Conservation (phyloP, 352 stramenopile genomes). For the Phytophthora nicotianae region DNA sequence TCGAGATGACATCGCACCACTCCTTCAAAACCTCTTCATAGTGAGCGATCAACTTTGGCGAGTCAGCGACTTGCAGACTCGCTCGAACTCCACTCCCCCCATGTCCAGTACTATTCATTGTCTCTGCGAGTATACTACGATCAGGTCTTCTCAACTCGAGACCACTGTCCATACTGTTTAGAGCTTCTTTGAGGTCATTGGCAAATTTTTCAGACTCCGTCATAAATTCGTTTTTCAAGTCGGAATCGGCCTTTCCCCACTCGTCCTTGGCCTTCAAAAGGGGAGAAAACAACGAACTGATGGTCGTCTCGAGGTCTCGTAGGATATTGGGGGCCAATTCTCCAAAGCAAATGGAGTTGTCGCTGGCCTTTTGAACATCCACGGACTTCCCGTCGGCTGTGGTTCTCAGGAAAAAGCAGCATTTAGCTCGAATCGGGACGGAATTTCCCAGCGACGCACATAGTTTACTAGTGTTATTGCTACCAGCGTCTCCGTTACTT, state of each 20-base stretch:
- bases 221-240: constrained; percentile 94
- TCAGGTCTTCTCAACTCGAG: constrained; percentile 92
- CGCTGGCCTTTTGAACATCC: constrained; percentile 73
- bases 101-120: constrained; percentile 45
- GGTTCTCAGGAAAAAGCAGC: constrained; percentile 84
- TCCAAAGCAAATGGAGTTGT: constrained; percentile 85
- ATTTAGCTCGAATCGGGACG: constrained; percentile 77
- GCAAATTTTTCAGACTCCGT: constrained; percentile 95
- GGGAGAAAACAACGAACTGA: constrained; percentile 89
- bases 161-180: constrained; percentile 95
- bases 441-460: constrained; percentile 73
- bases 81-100: constrained; percentile 47
- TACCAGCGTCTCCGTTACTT: constrained; percentile 2
- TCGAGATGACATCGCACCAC: constrained; percentile 96
- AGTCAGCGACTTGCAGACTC: constrained; percentile 79
- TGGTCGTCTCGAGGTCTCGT: constrained; percentile 78
- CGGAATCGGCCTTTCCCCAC: constrained; percentile 95
- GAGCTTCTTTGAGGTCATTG: constrained; percentile 93
- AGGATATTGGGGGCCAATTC: constrained; percentile 87
- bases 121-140: constrained; percentile 71
- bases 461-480: constrained; percentile 56
- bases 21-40: constrained; percentile 97
- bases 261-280: constrained; percentile 93
- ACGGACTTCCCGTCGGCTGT: constrained; percentile 75
- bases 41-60: constrained; percentile 91